These are phyloP conservation scores for Umbelopsis sp. DNA, from an alignment of 192 early-diverging fungal species.

Conservation along the genomic window DNA sequence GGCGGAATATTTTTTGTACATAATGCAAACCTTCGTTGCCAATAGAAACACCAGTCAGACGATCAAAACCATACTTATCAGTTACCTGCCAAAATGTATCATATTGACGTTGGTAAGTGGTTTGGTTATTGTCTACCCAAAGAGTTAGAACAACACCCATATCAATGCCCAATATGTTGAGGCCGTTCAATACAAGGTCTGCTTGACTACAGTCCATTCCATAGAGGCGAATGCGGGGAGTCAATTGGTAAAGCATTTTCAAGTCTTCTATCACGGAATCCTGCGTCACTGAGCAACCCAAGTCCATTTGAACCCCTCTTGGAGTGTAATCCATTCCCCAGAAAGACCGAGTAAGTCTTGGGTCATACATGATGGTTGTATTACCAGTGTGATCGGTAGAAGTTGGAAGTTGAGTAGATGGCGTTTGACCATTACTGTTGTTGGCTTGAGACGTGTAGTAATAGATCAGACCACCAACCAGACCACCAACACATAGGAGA, in stretches of 20 bases:
- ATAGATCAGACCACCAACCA: constrained; percentile 5
- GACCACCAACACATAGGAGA: background rate
- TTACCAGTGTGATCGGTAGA: background rate
- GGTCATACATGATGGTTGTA: constrained; percentile 17
- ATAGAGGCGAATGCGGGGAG: constrained; percentile 45
- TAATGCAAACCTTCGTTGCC: constrained; percentile 42
- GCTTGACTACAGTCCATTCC: constrained; percentile 48
- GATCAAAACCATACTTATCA: constrained; percentile 36
- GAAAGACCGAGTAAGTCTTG: constrained; percentile 38
- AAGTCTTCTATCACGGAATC: constrained; percentile 41
- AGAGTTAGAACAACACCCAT: constrained; percentile 46
- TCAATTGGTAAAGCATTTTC: constrained; percentile 42
- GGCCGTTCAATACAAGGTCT: constrained; percentile 38
- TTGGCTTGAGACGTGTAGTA: constrained; percentile 9
- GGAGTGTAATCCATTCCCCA: constrained; percentile 48
- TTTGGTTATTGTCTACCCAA: constrained; percentile 42
- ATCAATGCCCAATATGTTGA: constrained; percentile 30
- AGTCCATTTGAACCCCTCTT: constrained; percentile 35
- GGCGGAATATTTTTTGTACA: constrained; percentile 3
- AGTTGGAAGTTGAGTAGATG: background rate
- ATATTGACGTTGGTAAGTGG: constrained; percentile 41
- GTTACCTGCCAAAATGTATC: constrained; percentile 37
- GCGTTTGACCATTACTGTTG: background rate
- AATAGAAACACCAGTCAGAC: constrained; percentile 45
- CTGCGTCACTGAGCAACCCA: constrained; percentile 36